These are phyloP conservation scores for Sordariomycetes sp. DNA, from an alignment of 2,329 filamentous ascomycete genomes.

Conservation along the genomic window DNA sequence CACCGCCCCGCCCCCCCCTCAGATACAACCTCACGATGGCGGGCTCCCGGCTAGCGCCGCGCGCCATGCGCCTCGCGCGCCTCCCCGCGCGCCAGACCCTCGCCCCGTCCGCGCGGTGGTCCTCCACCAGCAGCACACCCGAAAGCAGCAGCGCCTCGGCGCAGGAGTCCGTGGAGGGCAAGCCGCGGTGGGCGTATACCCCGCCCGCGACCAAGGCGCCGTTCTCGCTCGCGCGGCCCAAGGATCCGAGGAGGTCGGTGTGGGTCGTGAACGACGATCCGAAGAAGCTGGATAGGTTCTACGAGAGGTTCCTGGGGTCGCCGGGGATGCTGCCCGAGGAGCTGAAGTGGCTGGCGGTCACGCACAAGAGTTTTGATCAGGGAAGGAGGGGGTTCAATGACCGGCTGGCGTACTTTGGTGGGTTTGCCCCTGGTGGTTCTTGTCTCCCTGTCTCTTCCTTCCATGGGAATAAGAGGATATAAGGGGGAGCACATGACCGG, in stretches of 20 bases:
- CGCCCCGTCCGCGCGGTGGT: background rate
- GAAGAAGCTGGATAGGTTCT: conserved; percentile 60
- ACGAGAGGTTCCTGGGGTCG: conserved; percentile 62
- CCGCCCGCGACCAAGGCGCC: conserved; percentile 57
- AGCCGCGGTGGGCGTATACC: conserved; percentile 58
- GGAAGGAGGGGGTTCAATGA: conserved; percentile 91
- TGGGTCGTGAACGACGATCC: conserved; percentile 69
- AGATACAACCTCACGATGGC: no score
- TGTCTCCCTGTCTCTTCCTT: background rate
- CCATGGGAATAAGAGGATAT: background rate
- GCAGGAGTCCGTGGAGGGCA: background rate
- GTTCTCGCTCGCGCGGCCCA: conserved; percentile 47
- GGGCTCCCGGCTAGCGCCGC: no score
- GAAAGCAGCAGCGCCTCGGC: no score
- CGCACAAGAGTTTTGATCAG: conserved; percentile 97
- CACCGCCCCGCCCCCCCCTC: no score
- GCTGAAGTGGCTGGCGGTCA: conserved; percentile 91
- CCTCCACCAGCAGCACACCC: background rate
- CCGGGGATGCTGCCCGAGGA: conserved; percentile 72
- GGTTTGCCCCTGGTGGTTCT: background rate
- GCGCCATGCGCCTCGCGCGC: no score
- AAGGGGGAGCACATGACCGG: background rate
- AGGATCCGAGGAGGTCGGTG: conserved; percentile 33
- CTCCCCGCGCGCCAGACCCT: background rate
- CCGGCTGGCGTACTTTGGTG: conserved; percentile 46